phyloP scores from a whole-genome alignment of 805 yeast species.

The Candida coquimbonensis region DNA sequence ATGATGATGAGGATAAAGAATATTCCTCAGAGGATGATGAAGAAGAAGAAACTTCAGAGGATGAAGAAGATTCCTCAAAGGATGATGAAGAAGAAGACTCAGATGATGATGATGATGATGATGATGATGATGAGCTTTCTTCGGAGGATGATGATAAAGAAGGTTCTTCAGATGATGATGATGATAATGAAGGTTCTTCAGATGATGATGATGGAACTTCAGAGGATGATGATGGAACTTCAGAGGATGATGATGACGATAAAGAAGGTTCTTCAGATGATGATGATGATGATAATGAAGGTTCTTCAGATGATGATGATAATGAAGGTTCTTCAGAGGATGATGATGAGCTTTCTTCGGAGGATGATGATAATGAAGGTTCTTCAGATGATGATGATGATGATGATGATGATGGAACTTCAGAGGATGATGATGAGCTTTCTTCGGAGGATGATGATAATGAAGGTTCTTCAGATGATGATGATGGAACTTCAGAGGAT shows the following conservation, averaged over 20 bases:
- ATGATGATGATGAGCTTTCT: too few species aligned
- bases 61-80: not conserved
- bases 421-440: not conserved
- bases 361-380: not conserved
- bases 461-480: too few species aligned
- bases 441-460: not conserved
- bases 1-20: not conserved
- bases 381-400: conserved; percentile 1
- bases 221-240: not conserved
- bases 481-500: not conserved
- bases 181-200: not conserved
- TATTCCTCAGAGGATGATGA: not conserved
- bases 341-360: not conserved
- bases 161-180: not conserved
- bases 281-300: not conserved
- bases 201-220: not conserved
- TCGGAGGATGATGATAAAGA: not conserved
- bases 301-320: not conserved
- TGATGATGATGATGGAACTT: not conserved
- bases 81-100: not conserved
- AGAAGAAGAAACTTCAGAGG: not conserved
- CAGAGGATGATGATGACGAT: not conserved
- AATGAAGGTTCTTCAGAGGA: too few species aligned
- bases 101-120: not conserved
- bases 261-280: not conserved